Evolutionary conservation across 148 eudicot genomes (phyloP).

Genomic region (Chenopodium quinoa): DNA sequence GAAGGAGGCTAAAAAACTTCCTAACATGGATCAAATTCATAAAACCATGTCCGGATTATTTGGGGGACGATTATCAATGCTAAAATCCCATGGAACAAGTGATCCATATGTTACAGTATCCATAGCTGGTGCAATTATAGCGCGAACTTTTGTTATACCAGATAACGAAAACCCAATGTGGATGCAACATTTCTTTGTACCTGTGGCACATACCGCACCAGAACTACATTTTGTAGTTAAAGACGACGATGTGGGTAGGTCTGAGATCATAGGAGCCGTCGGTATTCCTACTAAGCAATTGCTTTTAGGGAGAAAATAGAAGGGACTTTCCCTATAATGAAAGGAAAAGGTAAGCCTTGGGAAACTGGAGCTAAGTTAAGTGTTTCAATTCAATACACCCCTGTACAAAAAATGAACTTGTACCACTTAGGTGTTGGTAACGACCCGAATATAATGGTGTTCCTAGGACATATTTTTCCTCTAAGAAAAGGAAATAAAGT

Average conservation of each 20-base stretch:
- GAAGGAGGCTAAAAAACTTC: conserved; percentile 64
- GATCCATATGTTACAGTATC: conserved; percentile 77
- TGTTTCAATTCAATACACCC: conserved; percentile 59
- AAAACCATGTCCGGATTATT: conserved; percentile 40
- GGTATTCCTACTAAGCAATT: conserved; percentile 52
- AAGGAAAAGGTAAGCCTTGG: conserved; percentile 47
- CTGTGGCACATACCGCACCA: conserved; percentile 61
- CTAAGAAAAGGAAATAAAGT: conserved; percentile 70
- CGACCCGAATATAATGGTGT: conserved; percentile 56
- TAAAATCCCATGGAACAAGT: conserved; percentile 45
- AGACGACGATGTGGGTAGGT: conserved; percentile 57
- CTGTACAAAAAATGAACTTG: conserved; percentile 41
- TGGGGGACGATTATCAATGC: conserved; percentile 20
- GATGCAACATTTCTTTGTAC: conserved; percentile 61
- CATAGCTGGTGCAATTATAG: conserved; percentile 47
- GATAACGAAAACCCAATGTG: conserved; percentile 66
- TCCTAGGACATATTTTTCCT: conserved; percentile 83
- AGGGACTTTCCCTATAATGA: conserved; percentile 56
- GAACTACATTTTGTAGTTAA: conserved; percentile 69
- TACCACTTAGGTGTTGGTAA: conserved; percentile 58
- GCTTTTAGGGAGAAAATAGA: conserved; percentile 31
- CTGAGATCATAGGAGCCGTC: conserved; percentile 60
- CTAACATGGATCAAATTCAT: conserved; percentile 70
- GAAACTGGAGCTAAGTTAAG: conserved; percentile 48
- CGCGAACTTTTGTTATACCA: conserved; percentile 56